These are phyloP conservation scores for Claviceps spartinae DNA, from an alignment of 2,329 filamentous ascomycete species.

Conservation along the genomic window DNA sequence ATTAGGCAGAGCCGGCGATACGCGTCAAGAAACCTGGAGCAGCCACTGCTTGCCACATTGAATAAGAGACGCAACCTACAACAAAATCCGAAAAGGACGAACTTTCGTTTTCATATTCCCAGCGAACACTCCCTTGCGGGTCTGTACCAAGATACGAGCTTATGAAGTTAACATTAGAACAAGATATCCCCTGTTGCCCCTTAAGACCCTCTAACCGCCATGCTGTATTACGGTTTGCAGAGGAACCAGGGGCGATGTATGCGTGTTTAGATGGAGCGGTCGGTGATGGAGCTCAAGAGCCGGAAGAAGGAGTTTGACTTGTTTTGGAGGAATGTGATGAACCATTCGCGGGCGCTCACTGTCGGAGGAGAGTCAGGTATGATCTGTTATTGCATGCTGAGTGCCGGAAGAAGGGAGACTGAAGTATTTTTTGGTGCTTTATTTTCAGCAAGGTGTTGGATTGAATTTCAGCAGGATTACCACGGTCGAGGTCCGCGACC, in stretches of 20 bases:
- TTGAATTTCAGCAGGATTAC: not conserved
- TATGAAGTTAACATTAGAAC: not conserved
- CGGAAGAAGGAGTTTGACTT: not conserved
- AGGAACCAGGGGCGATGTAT: not conserved
- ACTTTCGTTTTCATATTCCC: conserved; percentile 1
- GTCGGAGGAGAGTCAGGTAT: too few species aligned
- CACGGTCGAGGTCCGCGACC: not conserved
- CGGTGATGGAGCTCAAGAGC: not conserved
- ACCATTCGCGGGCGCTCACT: not conserved
- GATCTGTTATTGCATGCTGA: too few species aligned
- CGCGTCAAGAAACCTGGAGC: not conserved
- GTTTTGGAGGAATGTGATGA: not conserved
- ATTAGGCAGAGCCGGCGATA: conserved; percentile 26
- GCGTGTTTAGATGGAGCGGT: not conserved
- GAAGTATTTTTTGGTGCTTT: too few species aligned
- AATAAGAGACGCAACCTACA: not conserved
- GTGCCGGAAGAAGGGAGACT: too few species aligned
- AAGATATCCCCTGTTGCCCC: not conserved
- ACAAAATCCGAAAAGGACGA: not conserved
- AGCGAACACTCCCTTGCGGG: not conserved
- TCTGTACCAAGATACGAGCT: conserved; percentile 6
- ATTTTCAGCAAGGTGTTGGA: too few species aligned
- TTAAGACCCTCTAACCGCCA: not conserved
- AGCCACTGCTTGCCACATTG: not conserved
- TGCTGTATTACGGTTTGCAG: conserved; percentile 1